Base-by-base conservation (phyloP, 23 red algal species). In the Chondrus crispus region DNA sequence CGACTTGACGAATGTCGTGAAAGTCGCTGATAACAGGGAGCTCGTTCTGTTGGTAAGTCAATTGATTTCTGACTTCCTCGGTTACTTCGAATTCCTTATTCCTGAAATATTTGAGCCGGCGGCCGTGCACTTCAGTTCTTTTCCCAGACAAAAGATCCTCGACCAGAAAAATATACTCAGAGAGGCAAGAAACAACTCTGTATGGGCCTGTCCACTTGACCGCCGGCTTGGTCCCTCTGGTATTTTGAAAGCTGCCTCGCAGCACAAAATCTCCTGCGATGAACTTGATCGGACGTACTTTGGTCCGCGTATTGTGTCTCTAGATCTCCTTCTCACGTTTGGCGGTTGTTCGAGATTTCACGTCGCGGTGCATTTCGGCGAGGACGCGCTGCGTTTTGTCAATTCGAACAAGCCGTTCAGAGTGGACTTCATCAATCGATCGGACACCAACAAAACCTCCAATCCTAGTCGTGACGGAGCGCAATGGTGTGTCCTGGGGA, bases 181-280 rank as follows among this genome's bases (percentile, higher is more conserved):
- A 47, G 12, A 13, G 20, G 30, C 37, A 87, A 11, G 22, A 6
- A 38, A 10, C 60, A 33, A 49, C 42, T 22, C 32, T 30, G 18
- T 13, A 22, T 30, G 66, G 84, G 29, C 84, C 62, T 4, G 5
- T 36, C 84, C 66, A 87, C 45, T 74, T 74, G 13, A 87, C 45
- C 4, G 3, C 4, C 10, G 42, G 62, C 41, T 87, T 74, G 37
- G 4, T 12, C 10, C 3, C 60, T 3, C 10, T 29, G 9, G 45
- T 14, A 2, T 42, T 46, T 7, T 71, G 22, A 5, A 74, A 63
- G 3, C 69, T 4, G 5, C 66, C 66, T 16, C 66, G 42, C 3
- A 87, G 84, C 32, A 87, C 84, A 63, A 72, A 87, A 51, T 80
- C 45, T 32, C 74, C 74, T 20, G 12, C 74, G 33, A 22, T 33